These are phyloP conservation scores for Quercus parvula DNA, from an alignment of 306 rosid genomes.

Conservation along the genomic window DNA sequence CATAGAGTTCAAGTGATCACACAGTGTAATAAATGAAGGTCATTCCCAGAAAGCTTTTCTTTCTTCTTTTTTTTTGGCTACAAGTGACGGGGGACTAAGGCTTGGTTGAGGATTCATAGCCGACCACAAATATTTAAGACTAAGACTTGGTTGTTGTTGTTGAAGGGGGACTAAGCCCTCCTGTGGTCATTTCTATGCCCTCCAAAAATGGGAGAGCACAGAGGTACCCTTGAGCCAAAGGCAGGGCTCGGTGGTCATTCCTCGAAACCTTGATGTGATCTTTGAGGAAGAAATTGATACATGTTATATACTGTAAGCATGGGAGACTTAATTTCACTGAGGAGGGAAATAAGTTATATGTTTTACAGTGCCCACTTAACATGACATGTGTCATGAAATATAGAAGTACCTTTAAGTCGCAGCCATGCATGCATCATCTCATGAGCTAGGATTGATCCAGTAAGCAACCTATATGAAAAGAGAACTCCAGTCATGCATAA, in stretches of 20 bases:
- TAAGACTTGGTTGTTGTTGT: no score
- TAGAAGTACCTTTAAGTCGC: conserved; percentile 69
- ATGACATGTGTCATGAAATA: background rate
- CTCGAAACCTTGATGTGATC: background rate
- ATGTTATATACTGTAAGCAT: background rate
- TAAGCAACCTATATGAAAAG: conserved; percentile 60
- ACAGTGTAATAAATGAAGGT: background rate
- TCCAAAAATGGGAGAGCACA: no score
- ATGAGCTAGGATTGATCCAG: conserved; percentile 94
- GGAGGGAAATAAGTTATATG: background rate
- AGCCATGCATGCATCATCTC: conserved; percentile 99
- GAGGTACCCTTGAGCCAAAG: no score
- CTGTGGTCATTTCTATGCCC: no score
- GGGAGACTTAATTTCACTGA: background rate
- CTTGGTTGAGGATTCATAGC: no score
- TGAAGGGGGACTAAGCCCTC: no score
- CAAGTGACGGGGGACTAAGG: no score
- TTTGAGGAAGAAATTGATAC: background rate
- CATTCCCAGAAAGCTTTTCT: background rate
- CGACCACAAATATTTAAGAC: no score
- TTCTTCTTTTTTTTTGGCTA: no score
- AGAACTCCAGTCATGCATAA: conserved; percentile 6
- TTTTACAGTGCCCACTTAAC: background rate
- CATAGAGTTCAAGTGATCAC: background rate
- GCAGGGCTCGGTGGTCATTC: background rate